Percentiles rank a stretch among this genome's conserved stretches.
Evolutionary conservation across 2,329 filamentous ascomycete species (phyloP).

Genomic region (Fusarium liriodendri): DNA sequence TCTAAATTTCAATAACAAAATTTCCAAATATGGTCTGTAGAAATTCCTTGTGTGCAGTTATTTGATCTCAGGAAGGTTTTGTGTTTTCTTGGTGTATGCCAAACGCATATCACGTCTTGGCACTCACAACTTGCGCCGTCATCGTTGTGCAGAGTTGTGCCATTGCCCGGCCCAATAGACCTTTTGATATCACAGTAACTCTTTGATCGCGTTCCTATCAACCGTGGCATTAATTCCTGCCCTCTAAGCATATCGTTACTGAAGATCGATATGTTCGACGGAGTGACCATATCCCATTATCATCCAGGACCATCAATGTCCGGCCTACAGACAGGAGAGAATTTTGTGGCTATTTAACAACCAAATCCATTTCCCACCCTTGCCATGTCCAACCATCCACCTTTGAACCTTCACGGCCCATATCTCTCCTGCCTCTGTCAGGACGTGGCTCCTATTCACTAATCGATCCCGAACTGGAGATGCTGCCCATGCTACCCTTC

Average conservation of each 20-base stretch:
- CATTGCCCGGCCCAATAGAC: no score
- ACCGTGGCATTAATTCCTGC: not conserved
- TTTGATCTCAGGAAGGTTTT: no score
- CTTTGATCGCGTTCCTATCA: not conserved
- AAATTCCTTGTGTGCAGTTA: no score
- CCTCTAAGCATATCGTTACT: not conserved
- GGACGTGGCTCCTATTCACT: conserved; percentile 6
- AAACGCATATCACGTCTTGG: no score
- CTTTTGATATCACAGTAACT: no score
- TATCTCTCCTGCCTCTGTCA: not conserved
- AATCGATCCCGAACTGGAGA: not conserved
- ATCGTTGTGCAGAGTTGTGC: no score
- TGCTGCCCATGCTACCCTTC: conserved; percentile 16
- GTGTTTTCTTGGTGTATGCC: no score
- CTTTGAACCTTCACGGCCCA: not conserved
- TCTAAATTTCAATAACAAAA: not conserved
- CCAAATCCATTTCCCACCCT: no score
- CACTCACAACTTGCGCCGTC: not conserved
- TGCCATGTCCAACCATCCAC: no score
- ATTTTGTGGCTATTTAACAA: no score
- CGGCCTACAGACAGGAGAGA: no score
- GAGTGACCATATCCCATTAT: not conserved
- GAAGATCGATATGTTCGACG: not conserved
- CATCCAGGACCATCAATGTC: not conserved
- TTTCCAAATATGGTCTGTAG: no score